A percentile compares a stretch with the other conserved stretches of the same genome.
Evolutionary conservation across 768 basidiomycete species (phyloP).

Genomic region (Mycena belliarum): DNA sequence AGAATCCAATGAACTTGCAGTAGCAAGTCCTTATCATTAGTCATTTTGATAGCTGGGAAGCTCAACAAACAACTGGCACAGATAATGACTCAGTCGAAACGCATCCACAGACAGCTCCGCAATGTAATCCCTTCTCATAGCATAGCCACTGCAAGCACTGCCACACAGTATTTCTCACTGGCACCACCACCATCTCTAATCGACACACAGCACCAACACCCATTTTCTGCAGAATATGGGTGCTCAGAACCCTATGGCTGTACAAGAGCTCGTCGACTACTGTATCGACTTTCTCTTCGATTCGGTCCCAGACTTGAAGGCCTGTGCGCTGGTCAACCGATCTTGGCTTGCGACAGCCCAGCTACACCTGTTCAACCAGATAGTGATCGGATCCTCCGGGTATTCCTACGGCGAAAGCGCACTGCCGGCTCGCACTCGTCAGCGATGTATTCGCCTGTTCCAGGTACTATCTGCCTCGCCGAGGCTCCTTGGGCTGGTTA

Average conservation of each 20-base stretch:
- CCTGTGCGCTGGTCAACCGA: conserved; percentile 9
- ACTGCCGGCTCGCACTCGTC: neutral
- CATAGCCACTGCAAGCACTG: too few relatives aligned
- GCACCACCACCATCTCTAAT: too few relatives aligned
- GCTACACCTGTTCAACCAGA: conserved; percentile 5
- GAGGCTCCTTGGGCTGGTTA: neutral
- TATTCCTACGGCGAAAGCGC: conserved; percentile 2
- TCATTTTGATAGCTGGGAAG: too few relatives aligned
- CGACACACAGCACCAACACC: too few relatives aligned
- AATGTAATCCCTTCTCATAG: too few relatives aligned
- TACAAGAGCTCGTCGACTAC: conserved; percentile 15
- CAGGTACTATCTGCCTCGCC: neutral
- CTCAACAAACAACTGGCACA: too few relatives aligned
- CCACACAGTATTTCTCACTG: too few relatives aligned
- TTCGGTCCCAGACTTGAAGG: conserved; percentile 4
- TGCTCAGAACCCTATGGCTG: neutral
- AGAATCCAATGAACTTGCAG: too few relatives aligned
- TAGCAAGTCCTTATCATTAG: too few relatives aligned
- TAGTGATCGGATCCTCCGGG: neutral
- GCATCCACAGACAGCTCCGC: too few relatives aligned
- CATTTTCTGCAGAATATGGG: too few relatives aligned
- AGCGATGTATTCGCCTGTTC: conserved; percentile 1
- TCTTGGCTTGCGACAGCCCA: conserved; percentile 1
- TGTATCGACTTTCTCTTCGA: conserved; percentile 12
- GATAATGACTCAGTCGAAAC: too few relatives aligned